A percentile compares a stretch with the other conserved stretches of the same genome.
phyloP scores from a whole-genome alignment of 1,284 basidiomycete genomes.

The Phellopilus nigrolimitatus region DNA sequence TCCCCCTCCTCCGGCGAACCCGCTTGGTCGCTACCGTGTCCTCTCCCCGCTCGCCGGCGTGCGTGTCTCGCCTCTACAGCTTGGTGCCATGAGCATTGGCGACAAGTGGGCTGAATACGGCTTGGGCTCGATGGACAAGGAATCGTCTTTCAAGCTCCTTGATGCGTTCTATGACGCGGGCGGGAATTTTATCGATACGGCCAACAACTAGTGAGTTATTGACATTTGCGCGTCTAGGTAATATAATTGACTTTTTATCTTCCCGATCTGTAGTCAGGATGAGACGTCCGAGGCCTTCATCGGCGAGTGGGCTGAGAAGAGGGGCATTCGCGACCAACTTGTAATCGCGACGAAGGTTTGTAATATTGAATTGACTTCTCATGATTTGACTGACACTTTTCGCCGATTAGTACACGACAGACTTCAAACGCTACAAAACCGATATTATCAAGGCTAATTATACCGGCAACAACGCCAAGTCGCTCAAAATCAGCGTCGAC shows the following conservation, averaged over 20 bases:
- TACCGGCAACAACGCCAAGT: conserved; percentile 29
- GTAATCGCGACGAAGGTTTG: conserved; percentile 33
- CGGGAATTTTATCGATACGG: conserved; percentile 25
- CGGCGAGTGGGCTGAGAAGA: conserved; percentile 35
- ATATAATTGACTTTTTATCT: not conserved
- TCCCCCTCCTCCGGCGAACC: not conserved
- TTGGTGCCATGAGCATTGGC: conserved; percentile 46
- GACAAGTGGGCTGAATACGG: conserved; percentile 31
- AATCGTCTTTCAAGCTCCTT: no score
- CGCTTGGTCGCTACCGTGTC: conserved; percentile 16
- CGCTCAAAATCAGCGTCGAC: conserved; percentile 25
- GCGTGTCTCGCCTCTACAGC: conserved; percentile 40
- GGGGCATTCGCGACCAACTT: conserved; percentile 34
- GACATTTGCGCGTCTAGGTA: not conserved
- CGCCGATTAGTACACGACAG: conserved; percentile 25
- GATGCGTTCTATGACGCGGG: conserved; percentile 23
- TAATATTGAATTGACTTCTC: not conserved
- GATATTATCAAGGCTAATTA: conserved; percentile 27
- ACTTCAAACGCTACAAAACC: conserved; percentile 24
- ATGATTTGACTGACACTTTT: not conserved
- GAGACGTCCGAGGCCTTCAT: conserved; percentile 25
- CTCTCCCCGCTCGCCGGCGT: conserved; percentile 15
- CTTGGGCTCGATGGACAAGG: conserved; percentile 18
- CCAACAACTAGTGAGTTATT: conserved; percentile 20
- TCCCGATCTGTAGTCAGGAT: conserved; percentile 14